A percentile compares a stretch with the other conserved stretches of the same genome.
Evolutionary conservation across 2,329 filamentous ascomycete species (phyloP).

Genomic region (Westerdykella sp.): DNA sequence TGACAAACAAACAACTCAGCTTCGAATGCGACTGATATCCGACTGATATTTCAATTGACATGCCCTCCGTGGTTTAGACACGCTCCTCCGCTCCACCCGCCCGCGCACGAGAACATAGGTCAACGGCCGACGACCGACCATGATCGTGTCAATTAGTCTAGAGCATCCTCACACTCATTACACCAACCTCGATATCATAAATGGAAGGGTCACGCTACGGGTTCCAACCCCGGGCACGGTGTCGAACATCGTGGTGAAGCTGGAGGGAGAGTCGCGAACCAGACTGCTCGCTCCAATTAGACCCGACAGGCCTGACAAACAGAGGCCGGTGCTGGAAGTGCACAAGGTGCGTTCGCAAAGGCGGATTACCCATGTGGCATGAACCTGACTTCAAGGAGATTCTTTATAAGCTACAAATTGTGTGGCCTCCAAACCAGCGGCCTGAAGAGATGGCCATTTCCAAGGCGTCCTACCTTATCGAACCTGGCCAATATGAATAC

Average conservation of each 20-base stretch:
- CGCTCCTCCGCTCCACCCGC: neutral
- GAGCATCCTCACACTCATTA: slow-evolving; percentile 63
- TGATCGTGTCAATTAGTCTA: slow-evolving; percentile 57
- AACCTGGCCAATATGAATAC: slow-evolving; percentile 67
- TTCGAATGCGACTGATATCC: too few species aligned
- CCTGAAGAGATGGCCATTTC: slow-evolving; percentile 33
- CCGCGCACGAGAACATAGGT: neutral
- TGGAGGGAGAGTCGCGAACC: slow-evolving; percentile 72
- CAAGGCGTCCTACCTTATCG: slow-evolving; percentile 52
- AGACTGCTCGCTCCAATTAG: slow-evolving; percentile 50
- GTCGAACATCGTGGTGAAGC: slow-evolving; percentile 64
- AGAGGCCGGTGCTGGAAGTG: slow-evolving; percentile 45
- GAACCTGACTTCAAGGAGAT: slow-evolving; percentile 44
- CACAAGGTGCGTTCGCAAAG: slow-evolving; percentile 40
- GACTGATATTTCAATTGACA: too few species aligned
- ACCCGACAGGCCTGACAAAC: slow-evolving; percentile 39
- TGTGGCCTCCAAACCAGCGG: slow-evolving; percentile 57
- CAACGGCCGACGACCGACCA: slow-evolving; percentile 5
- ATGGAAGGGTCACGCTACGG: slow-evolving; percentile 49
- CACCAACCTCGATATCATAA: slow-evolving; percentile 71
- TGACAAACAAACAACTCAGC: slow-evolving; percentile 9
- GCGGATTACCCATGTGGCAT: neutral
- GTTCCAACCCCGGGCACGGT: slow-evolving; percentile 42
- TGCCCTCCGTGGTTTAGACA: too few species aligned
- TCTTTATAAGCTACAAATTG: slow-evolving; percentile 64